Conservation (phyloP, 305 asterid species). For the Fraxinus floribunda region DNA sequence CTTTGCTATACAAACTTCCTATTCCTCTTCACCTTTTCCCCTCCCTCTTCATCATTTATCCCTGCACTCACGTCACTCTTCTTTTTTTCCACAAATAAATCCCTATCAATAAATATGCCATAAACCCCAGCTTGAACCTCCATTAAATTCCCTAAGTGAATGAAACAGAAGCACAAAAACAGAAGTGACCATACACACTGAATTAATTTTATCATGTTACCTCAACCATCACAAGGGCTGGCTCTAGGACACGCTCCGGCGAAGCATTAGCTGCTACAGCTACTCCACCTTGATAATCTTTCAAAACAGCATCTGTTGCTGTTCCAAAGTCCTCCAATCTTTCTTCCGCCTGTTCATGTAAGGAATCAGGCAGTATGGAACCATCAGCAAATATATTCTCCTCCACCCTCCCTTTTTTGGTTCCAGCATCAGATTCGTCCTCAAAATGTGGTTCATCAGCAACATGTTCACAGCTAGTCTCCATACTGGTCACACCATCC, state of each 20-base stretch:
- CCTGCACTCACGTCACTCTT: neutral
- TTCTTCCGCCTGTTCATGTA: slow-evolving; percentile 64
- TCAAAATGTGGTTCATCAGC: slow-evolving; percentile 48
- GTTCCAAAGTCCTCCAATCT: slow-evolving; percentile 53
- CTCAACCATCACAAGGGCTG: slow-evolving; percentile 98
- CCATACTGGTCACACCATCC: slow-evolving; percentile 78
- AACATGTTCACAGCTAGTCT: slow-evolving; percentile 64
- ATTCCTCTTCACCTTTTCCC: slow-evolving; percentile 1
- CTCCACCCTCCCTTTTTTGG: slow-evolving; percentile 69
- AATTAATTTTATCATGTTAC: slow-evolving; percentile 37
- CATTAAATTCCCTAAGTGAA: neutral
- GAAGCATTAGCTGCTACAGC: slow-evolving; percentile 79
- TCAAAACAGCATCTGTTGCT: slow-evolving; percentile 45
- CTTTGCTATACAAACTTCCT: neutral
- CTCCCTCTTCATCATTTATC: neutral
- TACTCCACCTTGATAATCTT: slow-evolving; percentile 68
- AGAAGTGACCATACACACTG: slow-evolving; percentile 3
- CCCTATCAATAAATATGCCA: neutral
- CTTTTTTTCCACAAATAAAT: neutral
- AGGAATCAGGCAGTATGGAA: slow-evolving; percentile 50
- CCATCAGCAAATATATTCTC: slow-evolving; percentile 71
- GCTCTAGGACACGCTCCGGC: slow-evolving; percentile 92
- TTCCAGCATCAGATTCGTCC: slow-evolving; percentile 79
- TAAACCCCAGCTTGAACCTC: neutral
- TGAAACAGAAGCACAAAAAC: neutral